These are phyloP conservation scores for Yamadazyma ubonensis DNA, from an alignment of 805 yeast species.

Conservation along the genomic window DNA sequence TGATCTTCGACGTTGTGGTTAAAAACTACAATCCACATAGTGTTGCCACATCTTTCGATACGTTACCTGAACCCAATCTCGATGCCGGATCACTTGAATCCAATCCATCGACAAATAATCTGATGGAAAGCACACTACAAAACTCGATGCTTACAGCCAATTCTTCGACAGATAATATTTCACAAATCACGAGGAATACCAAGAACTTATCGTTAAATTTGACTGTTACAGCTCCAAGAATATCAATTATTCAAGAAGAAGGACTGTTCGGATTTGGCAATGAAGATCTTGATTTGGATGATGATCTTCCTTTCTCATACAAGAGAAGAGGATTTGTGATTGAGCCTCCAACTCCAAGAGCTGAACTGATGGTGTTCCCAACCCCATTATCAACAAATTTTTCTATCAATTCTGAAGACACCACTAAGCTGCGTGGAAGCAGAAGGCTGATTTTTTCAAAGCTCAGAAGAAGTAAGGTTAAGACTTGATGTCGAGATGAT, in stretches of 20 bases:
- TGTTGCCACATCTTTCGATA: constrained; percentile 7
- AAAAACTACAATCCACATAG: constrained; percentile 11
- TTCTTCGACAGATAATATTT: constrained; percentile 1
- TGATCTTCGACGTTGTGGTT: constrained; percentile 17
- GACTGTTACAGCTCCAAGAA: not conserved
- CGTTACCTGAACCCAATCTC: constrained; percentile 16
- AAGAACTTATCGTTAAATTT: constrained; percentile 22
- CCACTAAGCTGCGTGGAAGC: constrained; percentile 15
- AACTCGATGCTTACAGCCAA: constrained; percentile 7
- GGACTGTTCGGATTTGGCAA: constrained; percentile 4
- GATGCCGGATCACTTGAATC: constrained; percentile 7
- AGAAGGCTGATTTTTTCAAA: constrained; percentile 17
- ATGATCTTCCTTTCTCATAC: constrained; percentile 3
- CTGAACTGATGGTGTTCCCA: constrained; percentile 7
- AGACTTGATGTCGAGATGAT: too few species aligned
- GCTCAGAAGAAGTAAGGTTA: constrained; percentile 11
- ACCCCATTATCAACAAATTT: constrained; percentile 15
- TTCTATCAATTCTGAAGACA: constrained; percentile 14
- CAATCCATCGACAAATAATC: constrained; percentile 1
- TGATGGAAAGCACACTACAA: not conserved
- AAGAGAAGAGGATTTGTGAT: constrained; percentile 15
- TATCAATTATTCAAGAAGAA: constrained; percentile 14
- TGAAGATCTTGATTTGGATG: constrained; percentile 1
- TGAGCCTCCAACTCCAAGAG: constrained; percentile 16
- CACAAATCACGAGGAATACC: constrained; percentile 29